Percentiles rank a stretch among this genome's conserved stretches.
Conservation (phyloP, 139 green algal genomes). For the Gonium pectorale region DNA sequence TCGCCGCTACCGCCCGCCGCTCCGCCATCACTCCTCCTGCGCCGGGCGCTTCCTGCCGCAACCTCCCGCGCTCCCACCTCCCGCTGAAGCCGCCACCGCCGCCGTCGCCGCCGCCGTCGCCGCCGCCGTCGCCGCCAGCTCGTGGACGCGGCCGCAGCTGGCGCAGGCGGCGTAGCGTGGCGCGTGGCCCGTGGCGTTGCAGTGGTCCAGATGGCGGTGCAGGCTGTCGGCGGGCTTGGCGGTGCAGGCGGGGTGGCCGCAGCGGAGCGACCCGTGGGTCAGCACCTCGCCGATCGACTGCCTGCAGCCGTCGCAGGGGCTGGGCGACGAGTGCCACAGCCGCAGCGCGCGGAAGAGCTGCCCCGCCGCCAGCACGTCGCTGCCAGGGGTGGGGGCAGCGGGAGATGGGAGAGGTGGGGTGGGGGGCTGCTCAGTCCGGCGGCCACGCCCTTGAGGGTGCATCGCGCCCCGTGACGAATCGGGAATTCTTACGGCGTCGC, state of each 20-base stretch:
- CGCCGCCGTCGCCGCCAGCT: neutral
- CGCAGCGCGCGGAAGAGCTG: conserved; percentile 57
- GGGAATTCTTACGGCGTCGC: too few species aligned
- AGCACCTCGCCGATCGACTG: conserved; percentile 43
- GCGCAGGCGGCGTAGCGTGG: neutral
- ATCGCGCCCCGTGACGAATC: too few species aligned
- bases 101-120: neutral
- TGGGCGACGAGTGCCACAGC: conserved; percentile 71
- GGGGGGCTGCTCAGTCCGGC: too few species aligned
- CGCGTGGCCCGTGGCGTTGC: neutral
- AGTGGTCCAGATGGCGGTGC: neutral
- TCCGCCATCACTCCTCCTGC: too few species aligned
- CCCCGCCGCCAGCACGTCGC: conserved; percentile 56
- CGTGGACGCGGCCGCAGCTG: conserved; percentile 1
- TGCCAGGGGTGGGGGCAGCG: neutral
- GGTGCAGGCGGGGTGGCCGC: neutral
- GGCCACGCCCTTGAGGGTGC: too few species aligned
- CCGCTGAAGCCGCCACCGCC: neutral
- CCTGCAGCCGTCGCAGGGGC: conserved; percentile 52
- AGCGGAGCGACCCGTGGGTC: neutral
- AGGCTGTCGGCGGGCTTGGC: neutral
- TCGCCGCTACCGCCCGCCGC: too few species aligned
- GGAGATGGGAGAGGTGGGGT: neutral
- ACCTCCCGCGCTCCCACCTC: too few species aligned
- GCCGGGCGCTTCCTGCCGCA: too few species aligned